A percentile compares a stretch with the other conserved stretches of the same genome.
Evolutionary conservation across 176 grass and related monocot species (phyloP).

Genomic region (Aegilops sharonensis): DNA sequence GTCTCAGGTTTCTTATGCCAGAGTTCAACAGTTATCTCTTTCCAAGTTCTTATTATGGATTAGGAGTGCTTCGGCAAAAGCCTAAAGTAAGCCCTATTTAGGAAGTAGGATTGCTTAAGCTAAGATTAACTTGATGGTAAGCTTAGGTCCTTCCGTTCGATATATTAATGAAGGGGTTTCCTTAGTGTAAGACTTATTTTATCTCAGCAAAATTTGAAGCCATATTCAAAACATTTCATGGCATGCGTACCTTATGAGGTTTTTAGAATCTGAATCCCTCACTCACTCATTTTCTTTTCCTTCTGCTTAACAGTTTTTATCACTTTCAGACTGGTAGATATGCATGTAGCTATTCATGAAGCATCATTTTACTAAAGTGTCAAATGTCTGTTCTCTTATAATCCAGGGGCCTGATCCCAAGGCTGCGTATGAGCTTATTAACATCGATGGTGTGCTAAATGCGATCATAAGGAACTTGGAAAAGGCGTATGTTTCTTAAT

Average conservation of each 20-base stretch:
- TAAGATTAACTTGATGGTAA: background rate
- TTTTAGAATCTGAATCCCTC: background rate
- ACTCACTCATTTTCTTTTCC: too few relatives aligned
- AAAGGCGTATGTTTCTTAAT: conserved; percentile 63
- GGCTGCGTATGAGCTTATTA: conserved; percentile 73
- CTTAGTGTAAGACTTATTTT: background rate
- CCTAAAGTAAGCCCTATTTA: background rate
- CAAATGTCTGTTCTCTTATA: conserved; percentile 26
- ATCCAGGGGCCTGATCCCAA: conserved; percentile 79
- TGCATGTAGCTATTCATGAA: background rate
- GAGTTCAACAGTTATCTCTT: background rate
- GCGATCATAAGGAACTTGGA: conserved; percentile 58
- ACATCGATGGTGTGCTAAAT: conserved; percentile 63
- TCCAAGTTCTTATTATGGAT: background rate
- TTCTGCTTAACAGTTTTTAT: background rate
- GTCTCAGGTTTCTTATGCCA: conserved; percentile 17
- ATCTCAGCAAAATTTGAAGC: background rate
- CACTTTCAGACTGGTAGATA: conserved; percentile 11
- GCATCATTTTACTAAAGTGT: conserved; percentile 18
- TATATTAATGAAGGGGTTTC: background rate
- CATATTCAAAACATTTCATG: background rate
- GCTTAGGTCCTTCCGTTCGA: background rate
- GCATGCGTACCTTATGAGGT: background rate
- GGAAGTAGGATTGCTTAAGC: background rate
- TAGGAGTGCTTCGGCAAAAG: background rate